Evolutionary conservation across 2,329 filamentous ascomycete species (phyloP).

Genomic region (Ampelomyces quisqualis): DNA sequence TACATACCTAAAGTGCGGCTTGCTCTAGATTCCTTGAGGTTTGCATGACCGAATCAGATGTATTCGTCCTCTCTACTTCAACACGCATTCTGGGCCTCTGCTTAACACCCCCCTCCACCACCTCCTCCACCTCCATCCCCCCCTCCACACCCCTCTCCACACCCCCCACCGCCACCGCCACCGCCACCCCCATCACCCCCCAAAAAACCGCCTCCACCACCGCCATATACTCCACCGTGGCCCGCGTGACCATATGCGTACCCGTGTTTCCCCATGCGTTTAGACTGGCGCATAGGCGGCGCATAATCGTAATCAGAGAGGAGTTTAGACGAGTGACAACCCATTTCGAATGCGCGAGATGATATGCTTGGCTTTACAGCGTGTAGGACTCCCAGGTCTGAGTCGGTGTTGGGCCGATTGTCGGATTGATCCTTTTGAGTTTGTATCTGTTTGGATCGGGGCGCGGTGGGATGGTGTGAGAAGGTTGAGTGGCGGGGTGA

Average conservation of each 20-base stretch:
- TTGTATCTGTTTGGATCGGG: too few relatives aligned
- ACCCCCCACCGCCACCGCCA: slow-evolving; percentile 9
- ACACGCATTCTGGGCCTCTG: too few relatives aligned
- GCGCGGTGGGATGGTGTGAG: too few relatives aligned
- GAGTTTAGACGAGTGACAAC: slow-evolving; percentile 21
- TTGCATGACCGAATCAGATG: too few relatives aligned
- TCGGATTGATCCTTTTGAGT: too few relatives aligned
- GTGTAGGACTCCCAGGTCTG: too few relatives aligned
- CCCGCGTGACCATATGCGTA: background rate
- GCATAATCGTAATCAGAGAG: slow-evolving; percentile 9
- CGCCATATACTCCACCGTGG: background rate
- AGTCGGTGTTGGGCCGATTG: too few relatives aligned
- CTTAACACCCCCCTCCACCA: slow-evolving; percentile 10
- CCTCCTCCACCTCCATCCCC: slow-evolving; percentile 10
- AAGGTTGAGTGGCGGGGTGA: too few relatives aligned
- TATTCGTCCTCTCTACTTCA: too few relatives aligned
- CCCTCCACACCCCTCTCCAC: slow-evolving; percentile 7
- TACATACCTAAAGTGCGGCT: too few relatives aligned
- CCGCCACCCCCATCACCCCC: slow-evolving; percentile 15
- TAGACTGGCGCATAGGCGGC: slow-evolving; percentile 11
- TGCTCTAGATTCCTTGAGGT: too few relatives aligned
- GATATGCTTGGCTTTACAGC: background rate
- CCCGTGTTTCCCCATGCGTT: background rate
- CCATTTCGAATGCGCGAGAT: slow-evolving; percentile 11
- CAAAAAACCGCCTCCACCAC: slow-evolving; percentile 4